phyloP scores from a whole-genome alignment of 2,329 filamentous ascomycete species.

The Penicillium sp. region DNA sequence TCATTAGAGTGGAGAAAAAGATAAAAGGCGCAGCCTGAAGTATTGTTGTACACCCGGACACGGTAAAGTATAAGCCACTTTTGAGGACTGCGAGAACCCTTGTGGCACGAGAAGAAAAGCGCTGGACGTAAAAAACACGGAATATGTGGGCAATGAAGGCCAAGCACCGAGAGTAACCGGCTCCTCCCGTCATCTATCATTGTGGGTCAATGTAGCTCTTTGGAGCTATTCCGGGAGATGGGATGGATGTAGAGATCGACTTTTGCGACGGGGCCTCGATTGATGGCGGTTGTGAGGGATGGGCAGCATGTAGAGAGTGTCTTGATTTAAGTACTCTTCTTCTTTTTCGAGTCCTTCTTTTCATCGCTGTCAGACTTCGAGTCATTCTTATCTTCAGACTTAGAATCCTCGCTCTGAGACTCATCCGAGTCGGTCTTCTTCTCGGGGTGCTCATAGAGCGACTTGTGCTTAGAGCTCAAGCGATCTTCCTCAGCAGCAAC shows the following conservation, averaged over 20 bases:
- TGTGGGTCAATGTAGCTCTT: neutral
- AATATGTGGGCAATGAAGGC: conserved; percentile 7
- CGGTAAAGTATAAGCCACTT: conserved; percentile 10
- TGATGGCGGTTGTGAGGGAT: neutral
- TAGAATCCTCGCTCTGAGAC: conserved; percentile 13
- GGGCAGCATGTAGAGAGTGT: neutral
- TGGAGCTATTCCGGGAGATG: neutral
- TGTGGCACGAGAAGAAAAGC: conserved; percentile 9
- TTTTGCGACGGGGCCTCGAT: neutral
- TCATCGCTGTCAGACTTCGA: conserved; percentile 21
- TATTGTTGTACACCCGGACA: conserved; percentile 19
- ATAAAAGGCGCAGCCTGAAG: conserved; percentile 1
- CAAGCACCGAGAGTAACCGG: conserved; percentile 1
- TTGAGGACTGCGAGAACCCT: conserved; percentile 9
- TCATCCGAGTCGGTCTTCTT: neutral
- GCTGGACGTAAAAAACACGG: conserved; percentile 12
- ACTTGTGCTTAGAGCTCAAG: conserved; percentile 43
- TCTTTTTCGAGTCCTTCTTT: conserved; percentile 21
- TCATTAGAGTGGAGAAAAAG: conserved; percentile 13
- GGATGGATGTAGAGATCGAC: neutral
- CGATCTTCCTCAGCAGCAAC: conserved; percentile 49
- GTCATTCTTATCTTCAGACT: conserved; percentile 18
- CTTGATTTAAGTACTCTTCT: conserved; percentile 9
- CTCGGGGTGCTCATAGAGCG: conserved; percentile 25
- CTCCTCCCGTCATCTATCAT: conserved; percentile 2